Evolutionary conservation across 352 stramenopile genomes (phyloP), one percentile per base, ranked within the genome.

Genomic region (Globisporangium okanoganense): DNA sequence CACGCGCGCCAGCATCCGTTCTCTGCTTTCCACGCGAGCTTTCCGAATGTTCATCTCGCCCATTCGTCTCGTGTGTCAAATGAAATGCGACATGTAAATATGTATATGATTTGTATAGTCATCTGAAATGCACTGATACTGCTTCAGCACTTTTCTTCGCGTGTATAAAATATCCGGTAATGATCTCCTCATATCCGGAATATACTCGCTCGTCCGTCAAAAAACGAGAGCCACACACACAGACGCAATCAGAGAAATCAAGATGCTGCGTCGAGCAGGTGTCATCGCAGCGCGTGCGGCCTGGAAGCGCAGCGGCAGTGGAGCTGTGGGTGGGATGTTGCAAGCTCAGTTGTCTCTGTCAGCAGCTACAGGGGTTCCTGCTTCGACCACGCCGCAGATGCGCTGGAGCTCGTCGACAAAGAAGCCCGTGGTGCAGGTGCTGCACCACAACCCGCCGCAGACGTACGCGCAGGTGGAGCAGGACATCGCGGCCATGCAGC

Each of bases 401-500:
- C 51, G 64, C 57, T 54, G 51, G 43, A 36, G 40, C 27, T 57
- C 58, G 49, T 69, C 64, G 22, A 56, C 61, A 13, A 77, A 66
- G 50, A 66, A 47, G 12, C 62, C 71, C 9, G 72, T 58, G 14
- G 72, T 91, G 29, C 75, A 89, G 55, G 82, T 91, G 60, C 64
- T 91, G 57, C 72, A 69, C 45, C 76, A 88, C 67, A 79, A 84
- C 54, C 79, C 82, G 27, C 65, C 69, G 36, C 79, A 66, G 51
- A 72, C 58, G 55, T 92, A 90, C 66, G 78, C 86, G 40, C 67
- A 91, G 56, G 69, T 84, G 54, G 85, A 94, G 66, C 72, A 90
- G 63, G 79, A 94, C 60, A 92, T 94, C 57, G 85, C 85, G 13
- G 70, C 44, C 47, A 83, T 94, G 76, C 85, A 94, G 65, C 80